Base-by-base conservation (phyloP, 441 rosid genomes). In the Syzygium syzygioides region DNA sequence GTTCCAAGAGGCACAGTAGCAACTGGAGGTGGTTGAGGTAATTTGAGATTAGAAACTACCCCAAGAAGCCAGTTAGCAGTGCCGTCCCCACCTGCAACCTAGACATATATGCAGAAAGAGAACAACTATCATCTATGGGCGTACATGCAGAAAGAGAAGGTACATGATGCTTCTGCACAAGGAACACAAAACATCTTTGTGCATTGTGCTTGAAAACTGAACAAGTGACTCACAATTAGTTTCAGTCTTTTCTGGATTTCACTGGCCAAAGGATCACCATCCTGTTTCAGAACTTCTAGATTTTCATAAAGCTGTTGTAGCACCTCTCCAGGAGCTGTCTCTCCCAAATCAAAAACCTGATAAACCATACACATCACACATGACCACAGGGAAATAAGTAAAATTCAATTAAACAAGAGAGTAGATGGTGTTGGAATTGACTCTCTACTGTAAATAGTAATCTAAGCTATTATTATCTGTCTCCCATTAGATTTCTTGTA, bases 71-170 rank as follows among this genome's bases (percentile, higher is more conserved):
- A 94, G 90, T 93, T 87, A 30, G 93, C 94, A 4, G 95, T 94
- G 86, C 95, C 94, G 54, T 94, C 95, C 26, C 94, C 94, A 57
- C 94, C 95, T 15, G 93, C 94, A 92, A 91, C 94, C 95, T 94
- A 76, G 83, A 76, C 28, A 71, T 1, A 10, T 52, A 76, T 41
- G n/a, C 25, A 25, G 13, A 76, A 9, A 66, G 32, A 2, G 76
- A 66, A 66, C 0, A 66, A 41, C n/a, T 12, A 76, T 76, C 83
- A 41, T 76, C 1, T 66, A 32, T 2, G 6, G 76, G 76, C 76
- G 4, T 17, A 4, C 76, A 17, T 66, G 23, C 83, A 23, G 83
- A 76, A 76, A 76, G 18, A 41, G n/a, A 41, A 41, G 53, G 83
- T 2, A 76, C 6, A 12, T 23, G 83, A 23, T 76, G 83, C 83